A percentile compares a stretch with the other conserved stretches of the same genome.
Conservation (phyloP, 192 early-diverging fungal species). For the Coemansia sp. region DNA sequence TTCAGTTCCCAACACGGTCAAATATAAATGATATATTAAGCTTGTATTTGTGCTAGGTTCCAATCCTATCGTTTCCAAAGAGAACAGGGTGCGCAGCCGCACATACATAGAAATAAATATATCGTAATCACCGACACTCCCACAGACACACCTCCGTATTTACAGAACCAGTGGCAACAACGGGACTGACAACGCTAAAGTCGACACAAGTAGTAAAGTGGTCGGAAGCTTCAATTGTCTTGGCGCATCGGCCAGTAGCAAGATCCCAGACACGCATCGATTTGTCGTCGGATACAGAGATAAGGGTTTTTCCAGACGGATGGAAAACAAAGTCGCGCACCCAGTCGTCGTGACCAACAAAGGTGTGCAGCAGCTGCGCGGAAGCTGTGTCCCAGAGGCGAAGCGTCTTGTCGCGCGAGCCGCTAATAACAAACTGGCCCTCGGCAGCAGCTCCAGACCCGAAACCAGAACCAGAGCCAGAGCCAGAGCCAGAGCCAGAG, state of each 20-base stretch:
- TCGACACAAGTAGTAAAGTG: constrained; percentile 91
- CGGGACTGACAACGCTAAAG: constrained; percentile 63
- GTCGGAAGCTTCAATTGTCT: constrained; percentile 78
- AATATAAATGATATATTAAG: too few species aligned
- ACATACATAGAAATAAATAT: not conserved
- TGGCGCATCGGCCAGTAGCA: constrained; percentile 75
- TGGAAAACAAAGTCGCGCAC: constrained; percentile 83
- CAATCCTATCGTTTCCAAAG: too few species aligned
- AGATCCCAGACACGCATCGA: constrained; percentile 89
- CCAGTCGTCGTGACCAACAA: constrained; percentile 93
- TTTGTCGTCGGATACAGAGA: constrained; percentile 90
- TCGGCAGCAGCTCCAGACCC: constrained; percentile 47
- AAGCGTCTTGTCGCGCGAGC: constrained; percentile 89
- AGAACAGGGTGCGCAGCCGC: too few species aligned
- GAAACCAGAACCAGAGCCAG: too few species aligned
- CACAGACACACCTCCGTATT: constrained; percentile 79
- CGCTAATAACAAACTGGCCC: constrained; percentile 76
- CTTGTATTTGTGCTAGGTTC: too few species aligned
- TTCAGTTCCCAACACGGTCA: too few species aligned
- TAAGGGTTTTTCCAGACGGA: constrained; percentile 77
- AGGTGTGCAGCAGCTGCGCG: constrained; percentile 70
- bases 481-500: not conserved
- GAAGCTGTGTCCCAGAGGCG: constrained; percentile 79
- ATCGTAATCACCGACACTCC: constrained; percentile 58
- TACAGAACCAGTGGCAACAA: constrained; percentile 86